These are phyloP conservation scores for Calonectria honghensis DNA, from an alignment of 2,329 filamentous ascomycete genomes.

Conservation along the genomic window DNA sequence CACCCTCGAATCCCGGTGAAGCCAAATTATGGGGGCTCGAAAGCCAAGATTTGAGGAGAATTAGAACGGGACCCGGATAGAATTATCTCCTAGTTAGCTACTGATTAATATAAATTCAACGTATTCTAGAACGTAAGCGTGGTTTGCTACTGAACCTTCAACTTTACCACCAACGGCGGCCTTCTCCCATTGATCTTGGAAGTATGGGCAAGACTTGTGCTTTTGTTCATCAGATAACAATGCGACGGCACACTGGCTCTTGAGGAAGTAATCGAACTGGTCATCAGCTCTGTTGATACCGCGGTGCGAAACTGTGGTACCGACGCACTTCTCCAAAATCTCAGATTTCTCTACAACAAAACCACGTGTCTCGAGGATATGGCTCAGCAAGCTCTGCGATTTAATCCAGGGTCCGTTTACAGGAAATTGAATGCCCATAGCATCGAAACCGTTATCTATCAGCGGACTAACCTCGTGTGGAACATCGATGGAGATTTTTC, in stretches of 20 bases:
- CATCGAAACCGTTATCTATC: conserved; percentile 54
- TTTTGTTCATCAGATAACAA: conserved; percentile 50
- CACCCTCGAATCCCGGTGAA: conserved; percentile 71
- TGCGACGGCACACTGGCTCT: conserved; percentile 48
- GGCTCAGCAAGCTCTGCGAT: conserved; percentile 54
- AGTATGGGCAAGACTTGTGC: conserved; percentile 52
- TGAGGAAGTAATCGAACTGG: conserved; percentile 54
- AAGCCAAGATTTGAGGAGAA: conserved; percentile 64
- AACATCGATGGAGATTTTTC: conserved; percentile 58
- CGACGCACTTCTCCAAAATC: conserved; percentile 53
- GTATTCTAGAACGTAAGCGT: conserved; percentile 56
- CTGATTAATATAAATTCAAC: conserved; percentile 23
- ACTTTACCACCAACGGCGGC: conserved; percentile 56
- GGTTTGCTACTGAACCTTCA: conserved; percentile 54
- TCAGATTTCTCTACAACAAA: conserved; percentile 53
- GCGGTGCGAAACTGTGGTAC: conserved; percentile 50
- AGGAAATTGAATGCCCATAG: conserved; percentile 53
- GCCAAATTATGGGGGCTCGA: conserved; percentile 58
- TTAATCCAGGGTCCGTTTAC: conserved; percentile 57
- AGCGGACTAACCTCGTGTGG: conserved; percentile 55
- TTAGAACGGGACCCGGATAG: neutral
- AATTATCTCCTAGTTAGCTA: neutral
- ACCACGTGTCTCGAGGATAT: conserved; percentile 55
- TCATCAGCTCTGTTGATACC: conserved; percentile 54
- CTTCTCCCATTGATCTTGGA: conserved; percentile 57